Conservation (phyloP, 75 land plant species). For the Pseudotsuga menziesii region DNA sequence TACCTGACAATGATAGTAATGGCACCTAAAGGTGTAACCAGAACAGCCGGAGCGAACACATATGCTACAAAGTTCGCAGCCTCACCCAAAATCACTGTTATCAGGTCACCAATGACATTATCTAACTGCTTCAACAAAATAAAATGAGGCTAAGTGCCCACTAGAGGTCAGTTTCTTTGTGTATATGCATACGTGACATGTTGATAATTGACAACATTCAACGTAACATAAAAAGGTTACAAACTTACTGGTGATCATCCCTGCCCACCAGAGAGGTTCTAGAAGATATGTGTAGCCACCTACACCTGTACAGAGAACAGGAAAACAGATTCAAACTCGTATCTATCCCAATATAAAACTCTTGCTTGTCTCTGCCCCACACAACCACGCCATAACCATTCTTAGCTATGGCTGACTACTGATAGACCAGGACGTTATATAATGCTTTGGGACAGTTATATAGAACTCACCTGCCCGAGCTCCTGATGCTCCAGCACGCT, state of each 20-base stretch:
- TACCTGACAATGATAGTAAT: conserved; percentile 82
- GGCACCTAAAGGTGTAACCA: conserved; percentile 85
- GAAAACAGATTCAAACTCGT: background rate
- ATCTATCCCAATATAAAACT: too few species aligned
- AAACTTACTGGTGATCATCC: conserved; percentile 53
- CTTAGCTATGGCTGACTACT: too few species aligned
- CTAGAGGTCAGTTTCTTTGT: too few species aligned
- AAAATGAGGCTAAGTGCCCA: background rate
- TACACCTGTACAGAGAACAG: conserved; percentile 23
- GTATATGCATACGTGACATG: too few species aligned
- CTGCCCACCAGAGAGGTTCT: conserved; percentile 61
- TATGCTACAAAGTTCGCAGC: conserved; percentile 79
- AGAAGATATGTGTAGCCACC: conserved; percentile 46
- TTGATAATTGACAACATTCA: background rate
- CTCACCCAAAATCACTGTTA: conserved; percentile 73
- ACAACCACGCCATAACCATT: too few species aligned
- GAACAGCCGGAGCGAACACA: conserved; percentile 79
- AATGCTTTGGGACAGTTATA: too few species aligned
- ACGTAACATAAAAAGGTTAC: background rate
- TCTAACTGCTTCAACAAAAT: background rate
- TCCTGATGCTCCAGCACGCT: conserved; percentile 71
- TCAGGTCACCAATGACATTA: conserved; percentile 5
- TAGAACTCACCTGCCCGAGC: conserved; percentile 42
- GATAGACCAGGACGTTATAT: too few species aligned
- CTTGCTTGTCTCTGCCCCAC: too few species aligned